A percentile compares a stretch with the other conserved stretches of the same genome.
phyloP scores from a whole-genome alignment of 257 asterid genomes.

The Solanum chiquidenum region DNA sequence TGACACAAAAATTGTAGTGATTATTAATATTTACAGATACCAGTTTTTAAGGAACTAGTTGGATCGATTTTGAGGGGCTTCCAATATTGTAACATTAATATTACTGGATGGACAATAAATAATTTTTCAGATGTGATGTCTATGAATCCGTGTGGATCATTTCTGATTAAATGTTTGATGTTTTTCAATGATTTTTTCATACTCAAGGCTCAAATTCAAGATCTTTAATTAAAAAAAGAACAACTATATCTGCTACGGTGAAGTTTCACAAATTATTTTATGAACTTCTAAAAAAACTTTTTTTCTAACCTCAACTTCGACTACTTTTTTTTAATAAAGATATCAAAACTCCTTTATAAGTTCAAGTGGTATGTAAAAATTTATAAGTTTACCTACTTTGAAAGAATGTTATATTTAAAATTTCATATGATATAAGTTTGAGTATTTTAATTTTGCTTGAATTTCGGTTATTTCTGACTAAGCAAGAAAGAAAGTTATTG shows the following conservation, averaged over 20 bases:
- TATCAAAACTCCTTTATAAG: not conserved
- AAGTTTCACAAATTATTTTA: not conserved
- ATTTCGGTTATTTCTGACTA: not conserved
- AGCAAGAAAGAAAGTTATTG: not conserved
- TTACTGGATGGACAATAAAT: not conserved
- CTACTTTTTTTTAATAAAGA: not conserved
- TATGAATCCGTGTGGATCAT: not conserved
- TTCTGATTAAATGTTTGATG: not conserved
- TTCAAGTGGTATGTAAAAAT: not conserved
- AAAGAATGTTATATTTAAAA: not conserved
- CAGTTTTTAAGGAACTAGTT: not conserved
- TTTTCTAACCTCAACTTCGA: not conserved
- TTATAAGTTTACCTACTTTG: not conserved
- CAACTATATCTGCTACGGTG: not conserved
- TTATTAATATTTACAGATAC: not conserved
- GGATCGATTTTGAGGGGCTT: not conserved
- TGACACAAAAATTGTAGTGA: not conserved
- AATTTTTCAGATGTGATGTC: not conserved
- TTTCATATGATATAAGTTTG: not conserved
- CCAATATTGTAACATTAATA: constrained; percentile 10
- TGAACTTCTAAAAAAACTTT: not conserved
- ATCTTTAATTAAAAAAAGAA: too few relatives aligned
- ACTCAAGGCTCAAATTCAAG: not conserved
- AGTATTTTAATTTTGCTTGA: not conserved
- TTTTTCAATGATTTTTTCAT: too few relatives aligned